phyloP scores from a whole-genome alignment of 768 basidiomycete genomes.

The Suillus spraguei region DNA sequence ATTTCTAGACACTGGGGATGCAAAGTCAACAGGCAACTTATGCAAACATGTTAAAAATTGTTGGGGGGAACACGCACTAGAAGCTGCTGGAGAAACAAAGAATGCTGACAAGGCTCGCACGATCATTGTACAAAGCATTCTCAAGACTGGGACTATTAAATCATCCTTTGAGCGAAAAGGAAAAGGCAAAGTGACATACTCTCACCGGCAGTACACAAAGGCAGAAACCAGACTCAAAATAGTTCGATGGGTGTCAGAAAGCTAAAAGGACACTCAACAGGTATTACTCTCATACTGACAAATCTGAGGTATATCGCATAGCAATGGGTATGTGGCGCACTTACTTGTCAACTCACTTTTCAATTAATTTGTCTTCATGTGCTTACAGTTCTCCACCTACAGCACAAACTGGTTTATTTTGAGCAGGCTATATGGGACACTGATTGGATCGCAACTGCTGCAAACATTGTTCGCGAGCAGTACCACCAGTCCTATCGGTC shows the following conservation, averaged over 20 bases:
- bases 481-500: too few species aligned
- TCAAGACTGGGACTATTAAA: conserved; percentile 26
- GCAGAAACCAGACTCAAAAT: too few species aligned
- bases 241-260: too few species aligned
- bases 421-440: conserved; percentile 25
- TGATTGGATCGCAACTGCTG: conserved; percentile 29
- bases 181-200: conserved; percentile 33
- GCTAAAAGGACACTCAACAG: too few species aligned
- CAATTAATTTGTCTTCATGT: background rate
- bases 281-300: conserved; percentile 30
- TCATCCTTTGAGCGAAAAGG: conserved; percentile 28
- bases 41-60: conserved; percentile 30
- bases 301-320: conserved; percentile 27
- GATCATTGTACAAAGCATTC: conserved; percentile 28
- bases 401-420: conserved; percentile 34
- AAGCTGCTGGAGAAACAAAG: conserved; percentile 12
- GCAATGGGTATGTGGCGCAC: conserved; percentile 33
- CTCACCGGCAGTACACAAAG: conserved; percentile 29
- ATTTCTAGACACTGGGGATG: conserved; percentile 29
- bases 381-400: conserved; percentile 31
- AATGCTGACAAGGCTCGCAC: background rate
- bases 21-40: conserved; percentile 33
- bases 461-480: background rate
- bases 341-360: background rate
- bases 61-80: conserved; percentile 30